These are phyloP conservation scores for Chenopodium album DNA, from an alignment of 148 eudicot species.

Conservation along the genomic window DNA sequence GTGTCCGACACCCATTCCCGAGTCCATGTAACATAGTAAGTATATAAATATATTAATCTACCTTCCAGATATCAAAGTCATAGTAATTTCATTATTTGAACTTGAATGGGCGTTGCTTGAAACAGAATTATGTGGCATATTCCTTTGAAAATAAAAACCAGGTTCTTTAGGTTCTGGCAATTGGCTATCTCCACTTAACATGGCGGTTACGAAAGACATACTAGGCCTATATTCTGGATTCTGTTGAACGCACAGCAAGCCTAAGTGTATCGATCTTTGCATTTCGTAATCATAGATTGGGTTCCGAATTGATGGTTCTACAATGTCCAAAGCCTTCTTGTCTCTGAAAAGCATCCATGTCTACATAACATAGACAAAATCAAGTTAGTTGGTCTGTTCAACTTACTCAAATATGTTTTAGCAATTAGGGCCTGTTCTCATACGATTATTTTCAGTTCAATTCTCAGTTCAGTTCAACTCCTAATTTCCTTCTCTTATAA, in stretches of 20 bases:
- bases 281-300: background rate
- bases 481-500: no score
- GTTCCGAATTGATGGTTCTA: slow-evolving; percentile 5
- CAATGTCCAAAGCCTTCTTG: background rate
- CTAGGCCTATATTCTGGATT: slow-evolving; percentile 30
- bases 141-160: slow-evolving; percentile 21
- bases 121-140: slow-evolving; percentile 6
- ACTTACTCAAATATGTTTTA: background rate
- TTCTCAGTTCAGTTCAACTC: no score
- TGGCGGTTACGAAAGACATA: slow-evolving; percentile 21
- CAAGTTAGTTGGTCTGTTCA: background rate
- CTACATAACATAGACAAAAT: background rate
- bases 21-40: no score
- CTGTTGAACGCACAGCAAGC: slow-evolving; percentile 31
- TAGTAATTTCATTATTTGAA: slow-evolving; percentile 2
- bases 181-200: slow-evolving; percentile 20
- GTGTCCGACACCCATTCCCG: no score
- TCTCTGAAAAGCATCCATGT: slow-evolving; percentile 22
- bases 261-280: slow-evolving; percentile 7
- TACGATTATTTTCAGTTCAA: no score
- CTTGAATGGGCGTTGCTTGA: background rate
- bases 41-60: background rate
- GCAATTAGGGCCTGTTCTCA: no score
- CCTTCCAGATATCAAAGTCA: slow-evolving; percentile 2
- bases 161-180: slow-evolving; percentile 23